phyloP scores from a whole-genome alignment of 2,329 filamentous ascomycete genomes.

The Rhexocercosporidium sp. region DNA sequence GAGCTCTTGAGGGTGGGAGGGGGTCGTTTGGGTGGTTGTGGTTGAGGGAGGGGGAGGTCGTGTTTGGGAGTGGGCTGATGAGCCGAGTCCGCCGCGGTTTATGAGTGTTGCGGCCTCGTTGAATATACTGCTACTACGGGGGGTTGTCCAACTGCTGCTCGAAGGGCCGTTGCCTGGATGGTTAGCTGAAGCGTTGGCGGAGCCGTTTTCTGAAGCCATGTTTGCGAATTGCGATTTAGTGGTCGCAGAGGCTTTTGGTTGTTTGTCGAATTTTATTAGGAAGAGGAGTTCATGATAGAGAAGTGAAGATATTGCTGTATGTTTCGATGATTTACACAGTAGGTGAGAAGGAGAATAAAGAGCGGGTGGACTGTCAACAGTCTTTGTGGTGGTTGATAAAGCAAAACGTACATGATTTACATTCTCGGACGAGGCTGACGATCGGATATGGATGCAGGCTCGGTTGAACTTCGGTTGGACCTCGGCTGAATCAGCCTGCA shows the following conservation, averaged over 20 bases:
- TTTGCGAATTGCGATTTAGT: no score
- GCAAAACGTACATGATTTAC: background rate
- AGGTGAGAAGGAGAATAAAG: background rate
- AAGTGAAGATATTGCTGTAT: background rate
- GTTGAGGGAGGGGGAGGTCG: background rate
- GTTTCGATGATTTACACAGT: background rate
- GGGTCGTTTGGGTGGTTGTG: background rate
- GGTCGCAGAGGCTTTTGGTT: no score
- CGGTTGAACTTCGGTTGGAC: slow-evolving; percentile 2
- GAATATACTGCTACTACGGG: slow-evolving; percentile 10
- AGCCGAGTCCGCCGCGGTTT: slow-evolving; percentile 23
- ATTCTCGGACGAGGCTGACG: slow-evolving; percentile 13
- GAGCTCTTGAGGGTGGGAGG: slow-evolving; percentile 28
- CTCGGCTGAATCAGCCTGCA: background rate
- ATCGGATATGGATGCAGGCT: background rate
- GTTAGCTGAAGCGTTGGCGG: slow-evolving; percentile 19
- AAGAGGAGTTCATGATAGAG: background rate
- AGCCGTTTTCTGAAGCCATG: slow-evolving; percentile 23
- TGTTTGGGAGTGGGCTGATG: background rate
- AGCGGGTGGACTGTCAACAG: background rate
- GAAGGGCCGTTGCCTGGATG: background rate
- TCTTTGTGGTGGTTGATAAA: slow-evolving; percentile 7
- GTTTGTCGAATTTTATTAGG: no score
- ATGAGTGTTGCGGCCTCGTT: slow-evolving; percentile 20
- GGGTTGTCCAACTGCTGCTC: background rate